Percentiles rank a stretch among this genome's conserved stretches.
Conservation (phyloP, 139 green algal species). For the Tetradesmus obliquus region DNA sequence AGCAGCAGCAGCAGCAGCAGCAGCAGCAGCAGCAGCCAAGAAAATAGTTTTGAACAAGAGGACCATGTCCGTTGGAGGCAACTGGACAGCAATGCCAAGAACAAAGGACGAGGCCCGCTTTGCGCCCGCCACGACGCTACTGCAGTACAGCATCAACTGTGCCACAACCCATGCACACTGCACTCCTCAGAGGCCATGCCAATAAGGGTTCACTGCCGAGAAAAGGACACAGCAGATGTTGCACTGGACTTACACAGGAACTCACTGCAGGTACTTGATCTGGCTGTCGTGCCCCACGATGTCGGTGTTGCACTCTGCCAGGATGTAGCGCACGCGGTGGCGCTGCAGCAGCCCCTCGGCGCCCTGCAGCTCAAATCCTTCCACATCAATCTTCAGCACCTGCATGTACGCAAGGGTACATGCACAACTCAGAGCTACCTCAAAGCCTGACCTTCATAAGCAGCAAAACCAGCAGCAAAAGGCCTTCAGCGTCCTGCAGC, state of each 20-base stretch:
- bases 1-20: not conserved
- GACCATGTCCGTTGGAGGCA: not conserved
- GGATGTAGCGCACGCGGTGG: conserved; percentile 26
- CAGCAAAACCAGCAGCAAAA: not conserved
- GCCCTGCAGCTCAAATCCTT: conserved; percentile 47
- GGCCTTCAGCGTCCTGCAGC: too few species aligned
- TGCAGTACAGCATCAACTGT: not conserved
- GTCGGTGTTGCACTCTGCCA: conserved; percentile 3
- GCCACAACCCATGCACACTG: not conserved
- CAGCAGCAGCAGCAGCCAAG: not conserved
- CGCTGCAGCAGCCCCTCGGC: conserved; percentile 7
- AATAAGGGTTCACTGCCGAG: not conserved
- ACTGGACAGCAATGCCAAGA: not conserved
- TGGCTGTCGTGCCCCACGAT: too few species aligned
- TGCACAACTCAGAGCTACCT: conserved; percentile 65
- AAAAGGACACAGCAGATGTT: not conserved
- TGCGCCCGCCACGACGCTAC: too few species aligned
- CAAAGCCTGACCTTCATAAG: conserved; percentile 67
- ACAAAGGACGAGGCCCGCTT: too few species aligned
- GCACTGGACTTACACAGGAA: not conserved
- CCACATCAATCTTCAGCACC: conserved; percentile 50
- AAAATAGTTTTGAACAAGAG: not conserved
- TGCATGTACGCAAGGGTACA: conserved; percentile 71
- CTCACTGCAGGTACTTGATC: too few species aligned
- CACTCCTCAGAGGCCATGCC: not conserved